Evolutionary conservation across 306 rosid genomes (phyloP).

Genomic region (Lablab purpureus): DNA sequence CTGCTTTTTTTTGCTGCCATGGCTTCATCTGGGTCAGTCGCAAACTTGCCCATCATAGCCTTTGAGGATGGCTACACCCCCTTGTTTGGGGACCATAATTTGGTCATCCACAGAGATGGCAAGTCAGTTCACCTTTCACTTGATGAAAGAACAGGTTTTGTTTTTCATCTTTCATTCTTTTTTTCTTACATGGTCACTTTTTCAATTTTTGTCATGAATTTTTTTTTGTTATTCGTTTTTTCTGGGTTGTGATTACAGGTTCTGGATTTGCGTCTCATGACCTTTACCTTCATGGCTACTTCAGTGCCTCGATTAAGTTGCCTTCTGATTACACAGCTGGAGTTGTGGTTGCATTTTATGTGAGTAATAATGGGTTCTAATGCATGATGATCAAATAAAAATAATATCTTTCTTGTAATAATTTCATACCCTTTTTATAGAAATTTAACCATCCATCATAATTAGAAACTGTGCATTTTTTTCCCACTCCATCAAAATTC

Average conservation of each 20-base stretch:
- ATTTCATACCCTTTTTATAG: background rate
- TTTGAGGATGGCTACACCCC: slow-evolving; percentile 88
- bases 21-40: slow-evolving; percentile 53
- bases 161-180: background rate
- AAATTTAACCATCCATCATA: slow-evolving; percentile 1
- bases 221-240: background rate
- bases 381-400: background rate
- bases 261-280: slow-evolving; percentile 98
- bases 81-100: slow-evolving; percentile 82
- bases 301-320: slow-evolving; percentile 91
- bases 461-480: background rate
- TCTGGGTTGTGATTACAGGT: slow-evolving; percentile 56
- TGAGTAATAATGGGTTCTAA: slow-evolving; percentile 54
- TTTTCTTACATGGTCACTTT: background rate
- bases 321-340: slow-evolving; percentile 98
- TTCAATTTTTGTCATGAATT: background rate
- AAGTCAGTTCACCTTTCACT: slow-evolving; percentile 87
- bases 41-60: slow-evolving; percentile 62
- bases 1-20: slow-evolving; percentile 34
- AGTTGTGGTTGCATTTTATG: slow-evolving; percentile 96
- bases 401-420: background rate
- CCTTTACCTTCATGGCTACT: slow-evolving; percentile 85
- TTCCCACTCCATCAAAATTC: background rate
- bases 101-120: slow-evolving; percentile 72
- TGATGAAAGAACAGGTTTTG: slow-evolving; percentile 84